These are phyloP conservation scores for Scleroderma citrinum DNA, from an alignment of 768 basidiomycete species.

Conservation along the genomic window DNA sequence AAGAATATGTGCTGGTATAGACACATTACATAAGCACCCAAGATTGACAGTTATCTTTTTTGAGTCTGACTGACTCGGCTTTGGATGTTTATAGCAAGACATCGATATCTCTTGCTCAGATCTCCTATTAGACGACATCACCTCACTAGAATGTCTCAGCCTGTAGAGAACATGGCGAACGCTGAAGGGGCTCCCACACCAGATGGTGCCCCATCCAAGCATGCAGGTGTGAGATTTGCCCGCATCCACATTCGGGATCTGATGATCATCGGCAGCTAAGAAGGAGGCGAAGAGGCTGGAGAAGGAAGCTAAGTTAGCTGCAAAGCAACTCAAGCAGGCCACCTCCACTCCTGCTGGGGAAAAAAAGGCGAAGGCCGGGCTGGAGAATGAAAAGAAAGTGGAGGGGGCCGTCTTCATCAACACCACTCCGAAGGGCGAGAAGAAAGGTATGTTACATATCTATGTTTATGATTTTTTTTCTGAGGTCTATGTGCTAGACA, in stretches of 20 bases:
- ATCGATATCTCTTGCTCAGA: conserved; percentile 16
- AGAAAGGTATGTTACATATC: conserved; percentile 63
- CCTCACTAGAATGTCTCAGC: conserved; percentile 8
- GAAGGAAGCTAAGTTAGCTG: conserved; percentile 73
- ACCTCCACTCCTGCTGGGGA: conserved; percentile 34
- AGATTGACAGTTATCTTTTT: not conserved
- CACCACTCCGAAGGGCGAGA: conserved; percentile 83
- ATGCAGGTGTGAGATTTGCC: conserved; percentile 28
- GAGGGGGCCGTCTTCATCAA: conserved; percentile 79
- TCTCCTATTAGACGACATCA: not conserved
- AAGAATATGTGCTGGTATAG: no score
- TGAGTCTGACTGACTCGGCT: conserved; percentile 9
- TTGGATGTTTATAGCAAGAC: conserved; percentile 14
- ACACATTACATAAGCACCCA: not conserved
- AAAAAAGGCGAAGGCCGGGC: conserved; percentile 73
- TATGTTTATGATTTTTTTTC: not conserved
- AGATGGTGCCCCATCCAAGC: conserved; percentile 30
- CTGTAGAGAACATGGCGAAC: not conserved
- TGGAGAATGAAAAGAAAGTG: conserved; percentile 67
- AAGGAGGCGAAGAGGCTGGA: conserved; percentile 81
- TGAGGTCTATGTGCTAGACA: conserved; percentile 44
- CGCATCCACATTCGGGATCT: not conserved
- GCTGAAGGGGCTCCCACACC: not conserved
- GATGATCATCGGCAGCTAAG: conserved; percentile 46
- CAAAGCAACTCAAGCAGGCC: conserved; percentile 46